These are phyloP conservation scores for Diaporthe ilicicola DNA, from an alignment of 2,329 filamentous ascomycete genomes.

Conservation along the genomic window DNA sequence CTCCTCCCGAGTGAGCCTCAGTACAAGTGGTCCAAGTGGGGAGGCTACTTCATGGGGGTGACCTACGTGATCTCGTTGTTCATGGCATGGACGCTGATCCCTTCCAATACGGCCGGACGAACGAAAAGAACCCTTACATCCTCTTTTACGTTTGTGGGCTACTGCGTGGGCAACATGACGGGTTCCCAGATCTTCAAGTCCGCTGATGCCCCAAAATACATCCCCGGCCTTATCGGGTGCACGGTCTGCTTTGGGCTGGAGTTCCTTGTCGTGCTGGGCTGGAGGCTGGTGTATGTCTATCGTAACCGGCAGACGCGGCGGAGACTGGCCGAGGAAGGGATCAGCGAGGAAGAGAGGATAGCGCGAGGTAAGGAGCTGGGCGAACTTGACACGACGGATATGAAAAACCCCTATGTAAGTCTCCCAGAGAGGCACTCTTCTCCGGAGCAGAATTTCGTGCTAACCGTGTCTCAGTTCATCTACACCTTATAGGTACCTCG, in stretches of 20 bases:
- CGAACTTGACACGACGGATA: conserved; percentile 48
- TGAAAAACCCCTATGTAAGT: conserved; percentile 47
- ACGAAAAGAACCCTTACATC: conserved; percentile 56
- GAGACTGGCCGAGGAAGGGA: conserved; percentile 40
- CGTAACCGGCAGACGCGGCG: conserved; percentile 48
- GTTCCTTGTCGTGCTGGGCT: conserved; percentile 47
- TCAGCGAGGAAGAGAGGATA: conserved; percentile 46
- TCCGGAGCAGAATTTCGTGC: no score
- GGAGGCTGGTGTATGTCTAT: conserved; percentile 50
- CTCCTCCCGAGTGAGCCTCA: conserved; percentile 44
- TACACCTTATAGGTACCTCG: no score
- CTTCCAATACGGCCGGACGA: conserved; percentile 54
- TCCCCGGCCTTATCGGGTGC: conserved; percentile 51
- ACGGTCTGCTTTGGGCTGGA: conserved; percentile 49
- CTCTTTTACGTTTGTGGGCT: conserved; percentile 54
- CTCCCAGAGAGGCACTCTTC: background rate
- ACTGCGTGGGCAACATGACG: conserved; percentile 57
- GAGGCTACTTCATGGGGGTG: conserved; percentile 48
- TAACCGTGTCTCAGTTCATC: no score
- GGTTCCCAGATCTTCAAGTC: conserved; percentile 55
- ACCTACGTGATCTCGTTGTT: conserved; percentile 45
- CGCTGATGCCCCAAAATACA: conserved; percentile 53
- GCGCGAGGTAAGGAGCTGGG: conserved; percentile 44
- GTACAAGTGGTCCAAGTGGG: conserved; percentile 49
- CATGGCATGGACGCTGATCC: conserved; percentile 48